Conservation (phyloP, 2,329 filamentous ascomycete species). For the Capronia coronata region DNA sequence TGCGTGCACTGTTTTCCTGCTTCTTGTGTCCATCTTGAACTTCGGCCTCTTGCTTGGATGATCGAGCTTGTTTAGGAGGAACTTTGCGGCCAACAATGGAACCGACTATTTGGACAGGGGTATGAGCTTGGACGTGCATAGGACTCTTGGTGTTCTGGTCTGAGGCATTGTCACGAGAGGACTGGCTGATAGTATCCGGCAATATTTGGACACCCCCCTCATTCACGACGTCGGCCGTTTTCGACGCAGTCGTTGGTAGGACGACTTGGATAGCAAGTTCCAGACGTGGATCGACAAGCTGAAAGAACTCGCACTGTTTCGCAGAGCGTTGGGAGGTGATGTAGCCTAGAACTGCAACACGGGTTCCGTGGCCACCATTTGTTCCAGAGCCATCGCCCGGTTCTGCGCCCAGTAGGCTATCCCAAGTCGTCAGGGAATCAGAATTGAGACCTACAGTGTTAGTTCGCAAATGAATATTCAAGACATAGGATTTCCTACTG, state of each 20-base stretch:
- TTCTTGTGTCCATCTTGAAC: slow-evolving; percentile 28
- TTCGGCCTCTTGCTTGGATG: background rate
- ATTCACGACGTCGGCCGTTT: background rate
- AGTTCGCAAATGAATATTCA: background rate
- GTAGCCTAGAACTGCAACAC: slow-evolving; percentile 21
- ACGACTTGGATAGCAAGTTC: slow-evolving; percentile 27
- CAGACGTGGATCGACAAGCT: slow-evolving; percentile 20
- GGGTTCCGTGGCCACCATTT: background rate
- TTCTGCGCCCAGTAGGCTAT: slow-evolving; percentile 9
- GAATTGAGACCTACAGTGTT: slow-evolving; percentile 1
- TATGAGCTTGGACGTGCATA: slow-evolving; percentile 15
- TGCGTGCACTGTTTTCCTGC: slow-evolving; percentile 8
- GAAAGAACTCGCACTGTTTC: slow-evolving; percentile 21
- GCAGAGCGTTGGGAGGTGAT: slow-evolving; percentile 23
- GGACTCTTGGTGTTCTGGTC: slow-evolving; percentile 20
- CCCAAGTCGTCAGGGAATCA: slow-evolving; percentile 7
- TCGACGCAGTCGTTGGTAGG: slow-evolving; percentile 2
- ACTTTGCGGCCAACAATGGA: slow-evolving; percentile 10
- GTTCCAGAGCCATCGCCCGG: background rate
- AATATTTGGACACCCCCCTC: background rate
- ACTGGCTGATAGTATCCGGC: background rate
- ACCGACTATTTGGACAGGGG: slow-evolving; percentile 17
- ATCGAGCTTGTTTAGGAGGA: slow-evolving; percentile 2
- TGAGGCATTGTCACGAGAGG: slow-evolving; percentile 2
- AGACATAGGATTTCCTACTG: background rate